phyloP scores from a whole-genome alignment of 1,139 yeast species.

The Kurtzmaniella quercitrusa region DNA sequence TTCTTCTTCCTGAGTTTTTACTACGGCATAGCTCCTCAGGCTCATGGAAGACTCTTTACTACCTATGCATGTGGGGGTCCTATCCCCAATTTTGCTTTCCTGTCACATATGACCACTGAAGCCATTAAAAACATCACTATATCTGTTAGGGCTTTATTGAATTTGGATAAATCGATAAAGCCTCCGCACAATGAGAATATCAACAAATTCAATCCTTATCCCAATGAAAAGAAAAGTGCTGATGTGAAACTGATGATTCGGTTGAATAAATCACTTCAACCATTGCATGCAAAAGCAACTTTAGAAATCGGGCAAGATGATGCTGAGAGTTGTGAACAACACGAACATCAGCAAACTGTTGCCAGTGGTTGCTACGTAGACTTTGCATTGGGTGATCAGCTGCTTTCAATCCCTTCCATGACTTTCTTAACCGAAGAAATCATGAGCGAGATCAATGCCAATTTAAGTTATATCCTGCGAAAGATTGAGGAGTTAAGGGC shows the following conservation, averaged over 20 bases:
- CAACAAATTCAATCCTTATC: constrained; percentile 8
- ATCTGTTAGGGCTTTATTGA: constrained; percentile 26
- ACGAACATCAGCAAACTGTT: constrained; percentile 8
- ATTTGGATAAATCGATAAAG: constrained; percentile 16
- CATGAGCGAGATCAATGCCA: constrained; percentile 35
- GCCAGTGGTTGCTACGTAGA: constrained; percentile 49
- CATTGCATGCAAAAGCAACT: constrained; percentile 34
- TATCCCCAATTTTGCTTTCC: constrained; percentile 8
- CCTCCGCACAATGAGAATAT: constrained; percentile 5
- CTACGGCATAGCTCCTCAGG: constrained; percentile 4
- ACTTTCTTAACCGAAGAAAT: constrained; percentile 48
- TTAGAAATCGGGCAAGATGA: constrained; percentile 17
- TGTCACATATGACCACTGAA: constrained; percentile 20
- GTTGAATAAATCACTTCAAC: constrained; percentile 29
- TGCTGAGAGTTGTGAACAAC: background rate
- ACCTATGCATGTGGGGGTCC: constrained; percentile 9
- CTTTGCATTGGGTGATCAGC: constrained; percentile 39
- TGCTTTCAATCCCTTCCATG: constrained; percentile 41
- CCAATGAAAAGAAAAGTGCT: constrained; percentile 1
- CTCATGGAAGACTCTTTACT: constrained; percentile 6
- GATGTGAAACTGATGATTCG: constrained; percentile 8
- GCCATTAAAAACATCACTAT: constrained; percentile 34
- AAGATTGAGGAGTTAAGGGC: constrained; percentile 31
- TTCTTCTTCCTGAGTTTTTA: constrained; percentile 6
- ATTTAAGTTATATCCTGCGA: constrained; percentile 28